Percentiles rank a stretch among this genome's conserved stretches.
Conservation (phyloP, 2,329 filamentous ascomycete genomes). For the Colletotrichum gloeosporioides region DNA sequence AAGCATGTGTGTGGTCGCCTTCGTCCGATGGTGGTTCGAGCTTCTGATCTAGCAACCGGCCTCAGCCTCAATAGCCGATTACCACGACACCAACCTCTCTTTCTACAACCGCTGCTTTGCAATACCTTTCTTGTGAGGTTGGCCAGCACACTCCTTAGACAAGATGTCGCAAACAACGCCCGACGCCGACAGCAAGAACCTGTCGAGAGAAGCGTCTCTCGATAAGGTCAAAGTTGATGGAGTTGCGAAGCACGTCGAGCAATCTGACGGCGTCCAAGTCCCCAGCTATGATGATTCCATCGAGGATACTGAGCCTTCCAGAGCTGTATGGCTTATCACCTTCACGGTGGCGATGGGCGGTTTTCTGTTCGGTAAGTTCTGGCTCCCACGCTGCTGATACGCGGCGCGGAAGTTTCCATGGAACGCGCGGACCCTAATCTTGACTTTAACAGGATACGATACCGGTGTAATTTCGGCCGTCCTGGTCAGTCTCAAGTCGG, state of each 20-base stretch:
- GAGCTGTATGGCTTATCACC: slow-evolving; percentile 30
- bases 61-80: background rate
- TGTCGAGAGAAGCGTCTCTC: background rate
- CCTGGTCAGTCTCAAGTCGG: slow-evolving; percentile 44
- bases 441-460: slow-evolving; percentile 42
- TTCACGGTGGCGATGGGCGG: slow-evolving; percentile 31
- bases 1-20: background rate
- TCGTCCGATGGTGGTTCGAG: background rate
- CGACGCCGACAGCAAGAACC: background rate
- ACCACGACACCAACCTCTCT: background rate
- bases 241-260: slow-evolving; percentile 8
- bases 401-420: background rate
- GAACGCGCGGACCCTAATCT: background rate
- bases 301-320: slow-evolving; percentile 28
- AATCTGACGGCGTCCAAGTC: slow-evolving; percentile 25
- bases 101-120: background rate
- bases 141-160: background rate
- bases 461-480: slow-evolving; percentile 55
- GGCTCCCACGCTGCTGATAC: background rate
- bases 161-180: background rate
- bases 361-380: slow-evolving; percentile 28
- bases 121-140: background rate
- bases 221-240: background rate
- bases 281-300: slow-evolving; percentile 29
- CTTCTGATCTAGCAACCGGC: background rate